Evolutionary conservation across 768 basidiomycete genomes (phyloP).

Genomic region (Leccinum sublutescens): DNA sequence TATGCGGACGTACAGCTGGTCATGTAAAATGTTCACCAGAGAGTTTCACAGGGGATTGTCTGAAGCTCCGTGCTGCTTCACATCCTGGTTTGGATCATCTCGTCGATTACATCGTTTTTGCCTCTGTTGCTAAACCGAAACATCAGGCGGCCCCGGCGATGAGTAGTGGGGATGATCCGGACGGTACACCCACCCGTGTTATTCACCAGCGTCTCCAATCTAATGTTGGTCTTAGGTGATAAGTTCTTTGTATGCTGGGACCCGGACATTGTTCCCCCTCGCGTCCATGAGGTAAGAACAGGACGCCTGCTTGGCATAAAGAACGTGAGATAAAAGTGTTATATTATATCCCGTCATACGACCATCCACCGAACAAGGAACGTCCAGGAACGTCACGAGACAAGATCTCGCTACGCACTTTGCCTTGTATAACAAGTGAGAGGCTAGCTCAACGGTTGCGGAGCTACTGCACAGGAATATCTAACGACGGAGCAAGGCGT

Average conservation of each 20-base stretch:
- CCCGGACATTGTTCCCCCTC: slow-evolving; percentile 54
- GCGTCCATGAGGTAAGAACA: slow-evolving; percentile 48
- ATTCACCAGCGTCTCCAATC: background rate
- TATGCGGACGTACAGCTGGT: background rate
- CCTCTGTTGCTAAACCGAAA: slow-evolving; percentile 53
- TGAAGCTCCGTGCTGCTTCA: slow-evolving; percentile 61
- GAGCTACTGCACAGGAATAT: background rate
- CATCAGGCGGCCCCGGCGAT: slow-evolving; percentile 64
- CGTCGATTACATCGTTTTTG: slow-evolving; percentile 67
- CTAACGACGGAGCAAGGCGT: slow-evolving; percentile 37
- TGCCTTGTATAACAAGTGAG: slow-evolving; percentile 61
- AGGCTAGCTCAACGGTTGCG: background rate
- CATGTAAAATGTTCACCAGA: background rate
- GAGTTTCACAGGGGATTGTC: slow-evolving; percentile 48
- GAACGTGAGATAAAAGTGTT: background rate
- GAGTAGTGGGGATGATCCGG: slow-evolving; percentile 68
- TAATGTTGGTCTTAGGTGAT: slow-evolving; percentile 43
- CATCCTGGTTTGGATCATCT: slow-evolving; percentile 51
- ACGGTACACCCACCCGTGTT: slow-evolving; percentile 35
- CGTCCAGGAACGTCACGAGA: slow-evolving; percentile 47
- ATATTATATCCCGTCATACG: slow-evolving; percentile 48
- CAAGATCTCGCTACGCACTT: slow-evolving; percentile 64
- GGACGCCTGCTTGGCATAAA: no score
- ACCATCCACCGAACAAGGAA: slow-evolving; percentile 65
- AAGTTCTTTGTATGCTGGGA: slow-evolving; percentile 73